Conservation (phyloP, 2,329 filamentous ascomycete genomes). For the Colletotrichum coccodes region DNA sequence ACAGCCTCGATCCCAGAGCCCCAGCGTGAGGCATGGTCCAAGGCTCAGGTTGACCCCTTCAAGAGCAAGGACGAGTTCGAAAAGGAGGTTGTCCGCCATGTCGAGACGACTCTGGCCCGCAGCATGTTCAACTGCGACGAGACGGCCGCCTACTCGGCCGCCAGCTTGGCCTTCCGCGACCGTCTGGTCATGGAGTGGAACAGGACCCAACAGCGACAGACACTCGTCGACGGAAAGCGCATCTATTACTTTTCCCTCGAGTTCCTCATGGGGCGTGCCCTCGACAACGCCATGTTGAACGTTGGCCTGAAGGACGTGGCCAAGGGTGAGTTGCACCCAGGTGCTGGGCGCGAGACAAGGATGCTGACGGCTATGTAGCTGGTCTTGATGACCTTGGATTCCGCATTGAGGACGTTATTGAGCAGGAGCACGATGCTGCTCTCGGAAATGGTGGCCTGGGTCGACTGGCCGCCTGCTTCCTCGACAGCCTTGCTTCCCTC, state of each 20-base stretch:
- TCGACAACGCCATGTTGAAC: conserved; percentile 99
- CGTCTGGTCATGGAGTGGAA: conserved; percentile 97
- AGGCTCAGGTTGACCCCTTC: conserved; percentile 74
- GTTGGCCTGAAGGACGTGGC: conserved; percentile 88
- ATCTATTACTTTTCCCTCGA: conserved; percentile 98
- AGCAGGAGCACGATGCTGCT: conserved; percentile 94
- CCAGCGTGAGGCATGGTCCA: conserved; percentile 83
- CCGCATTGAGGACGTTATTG: conserved; percentile 94
- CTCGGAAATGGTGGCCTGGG: conserved; percentile 96
- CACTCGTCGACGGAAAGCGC: conserved; percentile 88
- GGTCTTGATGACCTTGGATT: conserved; percentile 92
- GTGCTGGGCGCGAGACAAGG: not conserved
- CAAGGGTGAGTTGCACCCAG: conserved; percentile 65
- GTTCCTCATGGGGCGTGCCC: conserved; percentile 94
- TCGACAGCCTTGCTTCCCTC: conserved; percentile 93
- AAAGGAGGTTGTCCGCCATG: conserved; percentile 88
- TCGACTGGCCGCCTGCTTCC: conserved; percentile 93
- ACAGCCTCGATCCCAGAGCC: conserved; percentile 85
- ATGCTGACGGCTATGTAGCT: conserved; percentile 59
- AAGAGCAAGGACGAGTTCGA: conserved; percentile 84
- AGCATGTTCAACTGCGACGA: conserved; percentile 99
- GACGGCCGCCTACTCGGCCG: conserved; percentile 88
- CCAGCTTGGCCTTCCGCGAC: conserved; percentile 91
- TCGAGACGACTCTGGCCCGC: conserved; percentile 94
- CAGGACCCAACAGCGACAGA: conserved; percentile 96